Evolutionary conservation across 1,139 yeast species (phyloP).

Genomic region (Yamadazyma dushanensis): DNA sequence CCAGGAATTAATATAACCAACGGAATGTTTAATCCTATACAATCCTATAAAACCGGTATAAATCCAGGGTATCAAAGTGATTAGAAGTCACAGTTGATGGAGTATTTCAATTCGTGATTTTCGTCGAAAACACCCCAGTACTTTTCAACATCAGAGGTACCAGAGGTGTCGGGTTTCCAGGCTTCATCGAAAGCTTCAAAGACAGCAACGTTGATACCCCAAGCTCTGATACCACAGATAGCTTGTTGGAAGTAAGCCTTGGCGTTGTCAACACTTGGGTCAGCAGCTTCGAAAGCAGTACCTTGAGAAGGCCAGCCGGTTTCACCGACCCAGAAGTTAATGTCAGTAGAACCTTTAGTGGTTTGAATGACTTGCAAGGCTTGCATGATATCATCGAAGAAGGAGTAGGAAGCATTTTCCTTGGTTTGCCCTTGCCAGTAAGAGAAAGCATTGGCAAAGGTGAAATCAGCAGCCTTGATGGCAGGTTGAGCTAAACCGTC

Average conservation of each 20-base stretch:
- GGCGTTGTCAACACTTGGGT: constrained; percentile 75
- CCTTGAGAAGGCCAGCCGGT: constrained; percentile 98
- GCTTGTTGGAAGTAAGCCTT: constrained; percentile 80
- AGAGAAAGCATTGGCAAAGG: constrained; percentile 92
- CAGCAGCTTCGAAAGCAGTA: constrained; percentile 60
- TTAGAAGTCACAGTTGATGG: constrained; percentile 55
- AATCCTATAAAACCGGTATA: constrained; percentile 6
- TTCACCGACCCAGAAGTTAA: constrained; percentile 94
- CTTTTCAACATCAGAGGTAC: constrained; percentile 81
- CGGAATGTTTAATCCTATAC: too few relatives aligned
- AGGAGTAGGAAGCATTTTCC: constrained; percentile 79
- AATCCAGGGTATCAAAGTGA: neutral
- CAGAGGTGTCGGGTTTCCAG: constrained; percentile 92
- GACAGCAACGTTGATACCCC: constrained; percentile 91
- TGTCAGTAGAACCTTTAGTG: constrained; percentile 79
- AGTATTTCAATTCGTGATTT: constrained; percentile 56
- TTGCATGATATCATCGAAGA: constrained; percentile 95
- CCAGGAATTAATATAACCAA: too few relatives aligned
- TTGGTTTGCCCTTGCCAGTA: constrained; percentile 97
- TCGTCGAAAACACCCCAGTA: constrained; percentile 89
- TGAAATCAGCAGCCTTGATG: constrained; percentile 76
- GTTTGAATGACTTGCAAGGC: constrained; percentile 86
- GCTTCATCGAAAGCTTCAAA: constrained; percentile 95
- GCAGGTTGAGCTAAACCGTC: constrained; percentile 72
- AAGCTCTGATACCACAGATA: constrained; percentile 87